Conservation (phyloP, 768 basidiomycete genomes). For the Leucocoprinus leucothites region DNA sequence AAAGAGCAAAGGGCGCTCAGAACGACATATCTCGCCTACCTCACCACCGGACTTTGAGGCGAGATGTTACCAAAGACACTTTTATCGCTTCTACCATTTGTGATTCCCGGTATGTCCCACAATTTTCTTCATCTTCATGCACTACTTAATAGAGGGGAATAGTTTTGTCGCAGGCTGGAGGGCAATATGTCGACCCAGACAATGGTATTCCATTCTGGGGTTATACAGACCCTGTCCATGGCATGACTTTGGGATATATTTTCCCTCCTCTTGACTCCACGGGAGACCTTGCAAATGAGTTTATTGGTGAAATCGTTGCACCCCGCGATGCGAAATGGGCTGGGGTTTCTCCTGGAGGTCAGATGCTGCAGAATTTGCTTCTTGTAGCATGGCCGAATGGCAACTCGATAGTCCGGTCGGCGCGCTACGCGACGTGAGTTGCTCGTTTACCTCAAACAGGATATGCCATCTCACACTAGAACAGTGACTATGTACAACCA, state of each 20-base stretch:
- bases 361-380: conserved; percentile 54
- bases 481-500: conserved; percentile 53
- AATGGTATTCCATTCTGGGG: conserved; percentile 56
- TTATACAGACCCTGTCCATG: conserved; percentile 37
- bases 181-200: conserved; percentile 36
- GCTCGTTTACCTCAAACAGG: not conserved
- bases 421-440: conserved; percentile 53
- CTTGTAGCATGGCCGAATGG: conserved; percentile 61
- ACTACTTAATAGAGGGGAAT: too few species aligned
- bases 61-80: not conserved
- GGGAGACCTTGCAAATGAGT: conserved; percentile 42
- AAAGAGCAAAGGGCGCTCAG: too few species aligned
- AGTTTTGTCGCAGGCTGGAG: not conserved
- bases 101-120: not conserved
- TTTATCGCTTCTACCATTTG: not conserved
- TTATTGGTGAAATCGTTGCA: conserved; percentile 61
- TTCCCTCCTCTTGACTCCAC: conserved; percentile 47
- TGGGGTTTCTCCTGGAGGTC: conserved; percentile 49
- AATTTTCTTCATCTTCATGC: not conserved
- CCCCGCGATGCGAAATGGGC: conserved; percentile 55
- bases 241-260: conserved; percentile 45
- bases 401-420: conserved; percentile 48
- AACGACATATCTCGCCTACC: too few species aligned
- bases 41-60: not conserved
- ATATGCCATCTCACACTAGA: not conserved